These are phyloP conservation scores for Fusarium bactridioides DNA, from an alignment of 2,329 filamentous ascomycete species.

Conservation along the genomic window DNA sequence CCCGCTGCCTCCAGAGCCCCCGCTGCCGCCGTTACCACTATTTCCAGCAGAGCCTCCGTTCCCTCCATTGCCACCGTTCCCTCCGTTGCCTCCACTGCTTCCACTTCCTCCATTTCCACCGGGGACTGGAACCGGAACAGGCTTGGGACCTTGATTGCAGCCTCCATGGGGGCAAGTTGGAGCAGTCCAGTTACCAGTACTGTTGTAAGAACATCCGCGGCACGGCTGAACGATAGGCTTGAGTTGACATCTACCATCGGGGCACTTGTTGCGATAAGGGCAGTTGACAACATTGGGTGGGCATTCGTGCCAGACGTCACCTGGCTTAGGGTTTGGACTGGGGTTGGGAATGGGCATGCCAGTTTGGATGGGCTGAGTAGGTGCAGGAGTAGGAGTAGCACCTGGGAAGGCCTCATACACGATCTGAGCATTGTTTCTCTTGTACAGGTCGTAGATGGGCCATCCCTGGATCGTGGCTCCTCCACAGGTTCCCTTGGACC, in stretches of 20 bases:
- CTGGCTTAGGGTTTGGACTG: constrained; percentile 10
- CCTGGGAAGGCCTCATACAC: constrained; percentile 14
- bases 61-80: neutral
- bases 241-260: constrained; percentile 14
- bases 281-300: constrained; percentile 26
- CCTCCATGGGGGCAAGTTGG: constrained; percentile 27
- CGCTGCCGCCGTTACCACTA: neutral
- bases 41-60: neutral
- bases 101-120: constrained; percentile 3
- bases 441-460: constrained; percentile 33
- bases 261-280: constrained; percentile 30
- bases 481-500: constrained; percentile 27
- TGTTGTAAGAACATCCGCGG: constrained; percentile 15
- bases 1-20: neutral
- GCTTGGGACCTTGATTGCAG: constrained; percentile 20
- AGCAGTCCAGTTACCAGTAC: constrained; percentile 28
- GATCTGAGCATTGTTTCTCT: constrained; percentile 26
- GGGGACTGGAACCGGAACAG: neutral
- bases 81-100: neutral
- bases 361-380: constrained; percentile 1
- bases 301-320: constrained; percentile 32
- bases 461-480: constrained; percentile 21
- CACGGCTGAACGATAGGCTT: constrained; percentile 26
- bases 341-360: neutral
- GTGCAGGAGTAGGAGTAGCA: constrained; percentile 6